Conservation (phyloP, 495 filamentous ascomycete genomes). For the Penicillium turbatum region DNA sequence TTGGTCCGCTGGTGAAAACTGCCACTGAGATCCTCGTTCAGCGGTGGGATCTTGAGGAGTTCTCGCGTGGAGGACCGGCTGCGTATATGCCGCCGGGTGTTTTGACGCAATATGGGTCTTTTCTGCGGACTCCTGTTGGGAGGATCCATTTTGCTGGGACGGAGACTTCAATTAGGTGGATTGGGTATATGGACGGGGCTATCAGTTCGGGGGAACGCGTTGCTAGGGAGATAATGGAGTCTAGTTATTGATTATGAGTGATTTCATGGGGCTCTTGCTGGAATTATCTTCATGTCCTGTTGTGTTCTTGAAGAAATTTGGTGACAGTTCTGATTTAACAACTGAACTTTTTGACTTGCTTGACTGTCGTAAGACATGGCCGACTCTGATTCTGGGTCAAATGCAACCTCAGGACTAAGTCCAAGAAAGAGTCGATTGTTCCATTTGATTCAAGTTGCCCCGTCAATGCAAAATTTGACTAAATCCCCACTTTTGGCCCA, state of each 20-base stretch:
- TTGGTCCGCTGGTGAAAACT: slow-evolving; percentile 14
- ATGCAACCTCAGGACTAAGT: too few relatives aligned
- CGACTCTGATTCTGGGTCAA: too few relatives aligned
- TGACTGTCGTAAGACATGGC: too few relatives aligned
- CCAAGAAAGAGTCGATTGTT: too few relatives aligned
- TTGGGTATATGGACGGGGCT: slow-evolving; percentile 34
- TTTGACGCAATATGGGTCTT: slow-evolving; percentile 9
- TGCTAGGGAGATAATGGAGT: slow-evolving; percentile 8
- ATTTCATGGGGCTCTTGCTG: too few relatives aligned
- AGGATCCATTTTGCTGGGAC: slow-evolving; percentile 31
- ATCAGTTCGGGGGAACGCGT: slow-evolving; percentile 24
- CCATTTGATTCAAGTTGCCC: too few relatives aligned
- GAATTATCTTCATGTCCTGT: too few relatives aligned
- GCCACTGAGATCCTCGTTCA: slow-evolving; percentile 14
- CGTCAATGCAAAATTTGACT: too few relatives aligned
- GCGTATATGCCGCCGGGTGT: slow-evolving; percentile 12
- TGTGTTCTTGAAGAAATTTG: too few relatives aligned
- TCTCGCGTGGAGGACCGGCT: slow-evolving; percentile 15
- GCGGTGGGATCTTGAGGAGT: slow-evolving; percentile 22
- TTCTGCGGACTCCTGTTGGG: slow-evolving; percentile 14
- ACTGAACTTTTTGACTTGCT: too few relatives aligned
- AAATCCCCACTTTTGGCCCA: too few relatives aligned
- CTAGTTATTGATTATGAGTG: not conserved
- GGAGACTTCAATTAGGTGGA: slow-evolving; percentile 26
- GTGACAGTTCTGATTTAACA: too few relatives aligned